Percentiles rank a stretch among this genome's conserved stretches.
Evolutionary conservation across 306 rosid genomes (phyloP).

Genomic region (Crataegus laevigata): DNA sequence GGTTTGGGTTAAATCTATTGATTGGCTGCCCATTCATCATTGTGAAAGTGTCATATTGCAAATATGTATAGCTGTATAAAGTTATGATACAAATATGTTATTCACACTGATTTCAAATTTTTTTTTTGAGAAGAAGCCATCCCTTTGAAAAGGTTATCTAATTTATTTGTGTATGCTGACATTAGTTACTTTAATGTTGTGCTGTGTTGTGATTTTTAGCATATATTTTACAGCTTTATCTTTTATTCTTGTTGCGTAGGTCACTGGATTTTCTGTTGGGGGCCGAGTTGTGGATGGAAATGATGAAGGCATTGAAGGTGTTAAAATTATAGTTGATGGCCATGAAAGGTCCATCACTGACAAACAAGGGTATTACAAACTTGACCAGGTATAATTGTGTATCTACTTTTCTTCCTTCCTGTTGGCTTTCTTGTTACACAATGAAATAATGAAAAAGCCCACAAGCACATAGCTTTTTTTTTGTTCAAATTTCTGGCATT

Average conservation of each 20-base stretch:
- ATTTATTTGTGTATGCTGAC: not conserved
- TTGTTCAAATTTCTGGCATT: not conserved
- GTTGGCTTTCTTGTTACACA: not conserved
- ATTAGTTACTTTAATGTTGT: not conserved
- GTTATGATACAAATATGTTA: not conserved
- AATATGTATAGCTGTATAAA: not conserved
- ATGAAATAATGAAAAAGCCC: not conserved
- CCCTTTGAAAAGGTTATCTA: not conserved
- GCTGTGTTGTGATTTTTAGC: slow-evolving; percentile 2
- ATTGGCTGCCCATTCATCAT: not conserved
- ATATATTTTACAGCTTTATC: slow-evolving; percentile 5
- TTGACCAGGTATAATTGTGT: slow-evolving; percentile 70
- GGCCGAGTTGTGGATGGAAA: slow-evolving; percentile 93
- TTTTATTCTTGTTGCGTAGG: slow-evolving; percentile 42
- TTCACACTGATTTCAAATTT: not conserved
- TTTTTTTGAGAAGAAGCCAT: no score
- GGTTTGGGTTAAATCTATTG: not conserved
- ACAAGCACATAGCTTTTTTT: not conserved
- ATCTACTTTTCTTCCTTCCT: not conserved
- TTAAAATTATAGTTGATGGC: slow-evolving; percentile 82
- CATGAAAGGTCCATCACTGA: slow-evolving; percentile 86
- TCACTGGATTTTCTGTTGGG: slow-evolving; percentile 97
- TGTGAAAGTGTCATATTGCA: not conserved
- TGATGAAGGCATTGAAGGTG: slow-evolving; percentile 79
- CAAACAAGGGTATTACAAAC: slow-evolving; percentile 88